A percentile compares a stretch with the other conserved stretches of the same genome.
Evolutionary conservation across 495 filamentous ascomycete species (phyloP).

Genomic region (Penicillium chermesinum): DNA sequence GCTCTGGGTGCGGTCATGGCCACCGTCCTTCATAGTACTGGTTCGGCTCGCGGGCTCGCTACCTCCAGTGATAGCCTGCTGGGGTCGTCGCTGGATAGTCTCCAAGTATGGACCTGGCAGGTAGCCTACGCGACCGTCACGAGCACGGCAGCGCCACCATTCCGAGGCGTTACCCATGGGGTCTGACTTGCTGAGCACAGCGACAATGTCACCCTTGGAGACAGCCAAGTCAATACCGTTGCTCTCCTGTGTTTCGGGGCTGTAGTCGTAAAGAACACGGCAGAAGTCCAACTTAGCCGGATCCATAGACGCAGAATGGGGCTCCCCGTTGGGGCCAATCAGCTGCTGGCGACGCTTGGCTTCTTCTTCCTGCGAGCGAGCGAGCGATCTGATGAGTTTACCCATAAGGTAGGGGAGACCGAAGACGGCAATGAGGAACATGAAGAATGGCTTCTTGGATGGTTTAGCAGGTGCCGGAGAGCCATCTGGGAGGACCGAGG

Average conservation of each 20-base stretch:
- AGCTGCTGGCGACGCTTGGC: slow-evolving; percentile 55
- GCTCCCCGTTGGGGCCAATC: slow-evolving; percentile 47
- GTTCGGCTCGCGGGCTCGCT: slow-evolving; percentile 47
- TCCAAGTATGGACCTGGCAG: slow-evolving; percentile 87
- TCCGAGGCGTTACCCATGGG: slow-evolving; percentile 86
- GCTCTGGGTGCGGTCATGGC: slow-evolving; percentile 23
- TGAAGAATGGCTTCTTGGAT: slow-evolving; percentile 88
- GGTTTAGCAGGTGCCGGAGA: slow-evolving; percentile 59
- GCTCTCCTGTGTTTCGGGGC: slow-evolving; percentile 61
- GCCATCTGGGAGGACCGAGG: slow-evolving; percentile 49
- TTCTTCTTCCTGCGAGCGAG: slow-evolving; percentile 76
- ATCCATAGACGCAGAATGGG: slow-evolving; percentile 53
- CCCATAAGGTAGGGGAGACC: slow-evolving; percentile 93
- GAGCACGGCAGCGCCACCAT: slow-evolving; percentile 96
- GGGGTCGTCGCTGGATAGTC: slow-evolving; percentile 66
- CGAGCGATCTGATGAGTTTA: slow-evolving; percentile 82
- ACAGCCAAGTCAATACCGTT: slow-evolving; percentile 83
- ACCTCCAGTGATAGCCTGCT: slow-evolving; percentile 46
- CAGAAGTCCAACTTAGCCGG: slow-evolving; percentile 92
- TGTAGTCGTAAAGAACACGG: slow-evolving; percentile 89
- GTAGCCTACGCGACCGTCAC: slow-evolving; percentile 87
- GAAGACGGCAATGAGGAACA: slow-evolving; percentile 92
- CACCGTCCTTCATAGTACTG: slow-evolving; percentile 55
- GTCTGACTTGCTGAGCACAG: slow-evolving; percentile 88
- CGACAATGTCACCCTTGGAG: slow-evolving; percentile 92